phyloP scores from a whole-genome alignment of 176 grass and related monocot genomes.

The Oryza meridionalis region DNA sequence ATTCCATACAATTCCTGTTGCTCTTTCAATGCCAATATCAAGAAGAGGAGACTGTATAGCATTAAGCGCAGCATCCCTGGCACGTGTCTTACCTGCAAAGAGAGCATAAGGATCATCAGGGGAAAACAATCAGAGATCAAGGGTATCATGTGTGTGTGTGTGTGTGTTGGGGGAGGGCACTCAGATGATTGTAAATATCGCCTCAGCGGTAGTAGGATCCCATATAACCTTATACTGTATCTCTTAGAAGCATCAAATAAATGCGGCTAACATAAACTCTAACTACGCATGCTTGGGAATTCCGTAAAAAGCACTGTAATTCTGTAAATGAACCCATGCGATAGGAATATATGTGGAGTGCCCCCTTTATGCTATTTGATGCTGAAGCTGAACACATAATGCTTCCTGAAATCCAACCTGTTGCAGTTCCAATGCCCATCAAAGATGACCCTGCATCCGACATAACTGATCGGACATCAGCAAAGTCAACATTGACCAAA shows the following conservation, averaged over 20 bases:
- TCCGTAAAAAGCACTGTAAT: neutral
- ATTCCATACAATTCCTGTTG: slow-evolving; percentile 93
- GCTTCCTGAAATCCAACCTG: slow-evolving; percentile 25
- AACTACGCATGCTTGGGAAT: neutral
- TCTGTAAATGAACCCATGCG: neutral
- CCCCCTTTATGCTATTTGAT: neutral
- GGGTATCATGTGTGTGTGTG: neutral
- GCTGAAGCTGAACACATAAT: neutral
- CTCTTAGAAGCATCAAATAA: neutral
- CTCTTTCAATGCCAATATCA: slow-evolving; percentile 87
- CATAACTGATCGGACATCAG: slow-evolving; percentile 90
- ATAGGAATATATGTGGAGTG: neutral
- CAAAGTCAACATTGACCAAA: slow-evolving; percentile 92
- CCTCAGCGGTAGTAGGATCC: neutral
- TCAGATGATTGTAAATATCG: neutral
- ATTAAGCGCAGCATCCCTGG: slow-evolving; percentile 88
- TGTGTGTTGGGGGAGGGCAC: neutral
- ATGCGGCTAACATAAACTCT: neutral
- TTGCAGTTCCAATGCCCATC: slow-evolving; percentile 97
- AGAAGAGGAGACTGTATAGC: slow-evolving; percentile 87
- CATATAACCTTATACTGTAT: neutral
- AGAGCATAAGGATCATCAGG: slow-evolving; percentile 15
- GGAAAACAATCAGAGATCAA: neutral
- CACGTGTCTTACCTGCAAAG: slow-evolving; percentile 76
- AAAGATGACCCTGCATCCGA: slow-evolving; percentile 87